phyloP scores from a whole-genome alignment of 2,329 filamentous ascomycete genomes.

The Fusarium sp. region DNA sequence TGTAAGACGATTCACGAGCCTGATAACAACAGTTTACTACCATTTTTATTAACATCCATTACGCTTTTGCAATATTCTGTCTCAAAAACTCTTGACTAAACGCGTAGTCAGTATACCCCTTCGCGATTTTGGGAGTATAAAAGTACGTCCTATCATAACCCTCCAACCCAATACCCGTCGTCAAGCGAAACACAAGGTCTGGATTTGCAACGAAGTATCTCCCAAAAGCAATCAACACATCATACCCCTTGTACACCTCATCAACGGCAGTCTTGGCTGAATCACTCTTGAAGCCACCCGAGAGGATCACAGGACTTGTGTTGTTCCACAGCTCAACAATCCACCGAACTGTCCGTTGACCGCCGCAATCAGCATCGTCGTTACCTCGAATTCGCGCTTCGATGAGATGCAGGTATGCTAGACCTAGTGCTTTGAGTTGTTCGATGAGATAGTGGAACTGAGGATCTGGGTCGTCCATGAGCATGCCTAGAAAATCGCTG shows the following conservation, averaged over 20 bases:
- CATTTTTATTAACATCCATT: too few species aligned
- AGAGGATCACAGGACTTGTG: neutral
- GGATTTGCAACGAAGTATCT: neutral
- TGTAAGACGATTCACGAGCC: too few species aligned
- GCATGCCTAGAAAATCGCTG: neutral
- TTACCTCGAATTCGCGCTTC: neutral
- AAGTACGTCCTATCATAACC: neutral
- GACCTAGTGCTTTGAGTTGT: neutral
- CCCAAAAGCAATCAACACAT: neutral
- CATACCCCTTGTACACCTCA: neutral
- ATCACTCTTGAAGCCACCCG: neutral
- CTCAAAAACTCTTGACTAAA: neutral
- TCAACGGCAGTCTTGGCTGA: neutral
- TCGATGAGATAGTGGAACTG: neutral
- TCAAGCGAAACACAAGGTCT: neutral
- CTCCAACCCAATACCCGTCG: neutral
- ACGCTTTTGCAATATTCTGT: rapidly evolving
- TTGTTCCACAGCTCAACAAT: neutral
- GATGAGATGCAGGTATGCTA: neutral
- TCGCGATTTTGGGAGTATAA: neutral
- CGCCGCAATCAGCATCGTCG: neutral
- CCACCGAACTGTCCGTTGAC: neutral
- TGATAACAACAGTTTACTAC: too few species aligned
- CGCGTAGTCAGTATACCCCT: neutral
- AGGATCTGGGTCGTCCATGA: neutral